Conservation (phyloP, 164 flowering plant genomes). For the Santalum album region DNA sequence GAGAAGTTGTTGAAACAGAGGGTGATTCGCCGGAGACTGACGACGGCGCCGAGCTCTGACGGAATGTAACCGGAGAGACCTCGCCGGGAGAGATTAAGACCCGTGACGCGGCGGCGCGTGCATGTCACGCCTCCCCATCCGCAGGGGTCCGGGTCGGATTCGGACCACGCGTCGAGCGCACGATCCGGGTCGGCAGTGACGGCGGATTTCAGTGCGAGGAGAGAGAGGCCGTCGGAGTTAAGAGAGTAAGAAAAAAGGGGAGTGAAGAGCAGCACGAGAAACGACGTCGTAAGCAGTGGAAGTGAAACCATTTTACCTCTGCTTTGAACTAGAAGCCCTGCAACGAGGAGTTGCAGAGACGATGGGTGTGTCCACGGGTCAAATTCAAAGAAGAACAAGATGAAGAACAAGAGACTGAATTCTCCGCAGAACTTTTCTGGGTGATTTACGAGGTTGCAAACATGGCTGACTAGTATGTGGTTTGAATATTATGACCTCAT, state of each 20-base stretch:
- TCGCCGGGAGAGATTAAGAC: slow-evolving; percentile 39
- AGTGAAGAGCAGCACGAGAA: slow-evolving; percentile 7
- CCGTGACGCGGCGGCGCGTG: slow-evolving; percentile 36
- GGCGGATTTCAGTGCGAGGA: slow-evolving; percentile 85
- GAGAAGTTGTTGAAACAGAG: slow-evolving; percentile 60
- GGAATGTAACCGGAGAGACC: slow-evolving; percentile 76
- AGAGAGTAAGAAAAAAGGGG: slow-evolving; percentile 22
- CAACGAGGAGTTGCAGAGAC: slow-evolving; percentile 40
- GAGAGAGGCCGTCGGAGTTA: slow-evolving; percentile 81
- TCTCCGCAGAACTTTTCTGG: no score
- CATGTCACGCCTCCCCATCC: slow-evolving; percentile 69
- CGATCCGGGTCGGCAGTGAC: slow-evolving; percentile 54
- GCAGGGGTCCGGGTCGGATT: slow-evolving; percentile 58
- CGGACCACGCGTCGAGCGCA: slow-evolving; percentile 51
- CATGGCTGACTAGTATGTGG: no score
- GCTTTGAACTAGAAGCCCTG: background rate
- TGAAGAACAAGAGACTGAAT: no score
- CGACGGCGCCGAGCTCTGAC: slow-evolving; percentile 69
- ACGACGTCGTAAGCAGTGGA: slow-evolving; percentile 6
- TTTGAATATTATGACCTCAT: no score
- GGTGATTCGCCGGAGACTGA: slow-evolving; percentile 37
- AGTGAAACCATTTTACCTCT: background rate
- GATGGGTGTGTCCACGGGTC: slow-evolving; percentile 2
- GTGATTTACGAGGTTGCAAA: no score
- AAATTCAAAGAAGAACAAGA: slow-evolving; percentile 12